These are phyloP conservation scores for Linnemannia zychae DNA, from an alignment of 192 early-diverging fungal species.

Conservation along the genomic window DNA sequence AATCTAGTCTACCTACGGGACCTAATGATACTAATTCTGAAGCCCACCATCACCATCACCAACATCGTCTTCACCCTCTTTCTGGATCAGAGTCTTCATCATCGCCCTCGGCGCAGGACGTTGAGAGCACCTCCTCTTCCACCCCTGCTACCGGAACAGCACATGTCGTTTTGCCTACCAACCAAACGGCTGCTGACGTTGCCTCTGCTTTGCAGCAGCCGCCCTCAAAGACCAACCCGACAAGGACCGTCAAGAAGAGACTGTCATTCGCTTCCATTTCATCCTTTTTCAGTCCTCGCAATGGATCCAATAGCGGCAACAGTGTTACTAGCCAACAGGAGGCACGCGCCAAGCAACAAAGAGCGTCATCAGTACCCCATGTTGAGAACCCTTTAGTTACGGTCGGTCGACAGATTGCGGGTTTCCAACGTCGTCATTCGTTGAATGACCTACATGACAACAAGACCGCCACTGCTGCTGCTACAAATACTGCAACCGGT, in stretches of 20 bases:
- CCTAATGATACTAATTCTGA: neutral
- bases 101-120: neutral
- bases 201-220: neutral
- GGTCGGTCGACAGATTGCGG: conserved; percentile 51
- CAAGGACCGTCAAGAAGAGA: conserved; percentile 46
- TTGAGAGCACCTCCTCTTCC: neutral
- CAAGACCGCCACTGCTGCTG: neutral
- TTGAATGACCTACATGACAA: conserved; percentile 40
- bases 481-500: neutral
- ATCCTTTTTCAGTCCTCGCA: conserved; percentile 32
- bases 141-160: neutral
- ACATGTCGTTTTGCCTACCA: neutral
- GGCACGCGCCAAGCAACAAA: conserved; percentile 30
- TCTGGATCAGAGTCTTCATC: neutral
- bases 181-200: neutral
- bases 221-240: conserved; percentile 4
- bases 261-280: conserved; percentile 53
- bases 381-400: conserved; percentile 32
- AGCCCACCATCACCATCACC: neutral
- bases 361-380: conserved; percentile 44
- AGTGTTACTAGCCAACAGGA: neutral
- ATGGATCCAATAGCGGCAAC: neutral
- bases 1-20: neutral
- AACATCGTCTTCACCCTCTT: neutral
- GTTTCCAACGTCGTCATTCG: conserved; percentile 46